Conservation (phyloP, 2,329 filamentous ascomycete species). For the Neocucurbitaria cava region DNA sequence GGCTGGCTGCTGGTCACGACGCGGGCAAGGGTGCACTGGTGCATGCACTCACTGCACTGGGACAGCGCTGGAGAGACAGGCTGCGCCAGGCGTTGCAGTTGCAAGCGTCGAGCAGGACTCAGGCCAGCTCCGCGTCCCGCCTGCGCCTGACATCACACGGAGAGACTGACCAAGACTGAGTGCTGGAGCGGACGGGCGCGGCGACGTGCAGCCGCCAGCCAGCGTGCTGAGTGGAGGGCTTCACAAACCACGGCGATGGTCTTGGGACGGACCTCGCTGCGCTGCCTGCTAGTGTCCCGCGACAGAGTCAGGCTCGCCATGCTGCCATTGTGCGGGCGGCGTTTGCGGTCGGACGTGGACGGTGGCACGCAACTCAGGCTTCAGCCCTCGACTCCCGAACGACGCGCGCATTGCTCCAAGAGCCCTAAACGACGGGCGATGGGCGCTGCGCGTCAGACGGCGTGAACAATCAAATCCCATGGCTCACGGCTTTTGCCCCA, state of each 20-base stretch:
- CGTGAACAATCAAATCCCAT: slow-evolving; percentile 15
- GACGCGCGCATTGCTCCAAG: neutral
- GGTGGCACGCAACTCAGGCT: neutral
- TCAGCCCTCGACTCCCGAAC: slow-evolving; percentile 1
- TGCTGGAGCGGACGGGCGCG: neutral
- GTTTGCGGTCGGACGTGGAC: neutral
- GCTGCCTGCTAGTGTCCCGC: neutral
- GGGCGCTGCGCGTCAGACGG: slow-evolving; percentile 8
- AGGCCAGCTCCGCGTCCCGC: neutral
- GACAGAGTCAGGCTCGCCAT: neutral
- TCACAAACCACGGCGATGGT: slow-evolving; percentile 1
- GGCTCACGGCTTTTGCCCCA: neutral
- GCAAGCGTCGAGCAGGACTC: neutral
- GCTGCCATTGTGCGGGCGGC: neutral
- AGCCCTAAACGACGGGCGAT: slow-evolving; percentile 1
- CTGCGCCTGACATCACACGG: neutral
- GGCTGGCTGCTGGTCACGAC: slow-evolving; percentile 1
- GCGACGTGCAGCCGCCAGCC: neutral
- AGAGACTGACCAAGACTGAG: neutral
- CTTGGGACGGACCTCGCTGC: neutral
- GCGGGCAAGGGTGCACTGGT: neutral
- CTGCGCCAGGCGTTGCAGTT: neutral
- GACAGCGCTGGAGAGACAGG: neutral
- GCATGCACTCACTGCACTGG: too few relatives aligned
- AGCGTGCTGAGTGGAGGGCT: neutral